phyloP scores from a whole-genome alignment of 495 filamentous ascomycete genomes.

The Aspergillus biplanus region DNA sequence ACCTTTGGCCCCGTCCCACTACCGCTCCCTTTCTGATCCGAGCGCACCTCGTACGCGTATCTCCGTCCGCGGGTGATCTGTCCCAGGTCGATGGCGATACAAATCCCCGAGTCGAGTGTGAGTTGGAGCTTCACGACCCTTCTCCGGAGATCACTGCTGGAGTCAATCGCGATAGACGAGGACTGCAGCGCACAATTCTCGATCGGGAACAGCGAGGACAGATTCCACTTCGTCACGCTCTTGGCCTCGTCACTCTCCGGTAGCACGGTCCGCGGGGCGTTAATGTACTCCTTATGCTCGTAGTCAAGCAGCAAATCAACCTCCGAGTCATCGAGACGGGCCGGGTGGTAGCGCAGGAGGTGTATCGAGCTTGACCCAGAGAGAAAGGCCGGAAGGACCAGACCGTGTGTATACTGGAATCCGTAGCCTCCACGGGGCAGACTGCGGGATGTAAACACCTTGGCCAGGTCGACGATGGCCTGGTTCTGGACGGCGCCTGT shows the following conservation, averaged over 20 bases:
- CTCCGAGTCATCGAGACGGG: constrained; percentile 4
- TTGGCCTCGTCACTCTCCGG: constrained; percentile 2
- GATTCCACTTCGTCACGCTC: constrained; percentile 13
- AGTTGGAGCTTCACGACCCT: constrained; percentile 9
- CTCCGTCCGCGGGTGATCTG: constrained; percentile 8
- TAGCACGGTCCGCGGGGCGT: constrained; percentile 5
- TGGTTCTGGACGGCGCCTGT: constrained; percentile 10
- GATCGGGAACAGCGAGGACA: constrained; percentile 6
- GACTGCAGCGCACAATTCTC: constrained; percentile 11
- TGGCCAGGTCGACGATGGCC: constrained; percentile 13
- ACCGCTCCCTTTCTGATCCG: background rate
- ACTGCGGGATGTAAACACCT: constrained; percentile 11
- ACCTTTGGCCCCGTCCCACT: background rate
- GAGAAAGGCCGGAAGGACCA: constrained; percentile 9
- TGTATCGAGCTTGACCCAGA: constrained; percentile 12
- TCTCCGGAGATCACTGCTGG: constrained; percentile 3
- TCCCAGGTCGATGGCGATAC: constrained; percentile 9
- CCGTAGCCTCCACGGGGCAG: constrained; percentile 10
- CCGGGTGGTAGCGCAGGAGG: constrained; percentile 14
- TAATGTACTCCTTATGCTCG: constrained; percentile 13
- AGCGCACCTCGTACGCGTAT: constrained; percentile 10
- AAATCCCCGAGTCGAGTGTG: constrained; percentile 11
- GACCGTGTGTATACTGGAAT: constrained; percentile 10
- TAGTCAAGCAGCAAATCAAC: constrained; percentile 11
- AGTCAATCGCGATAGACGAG: constrained; percentile 10